Percentiles rank a stretch among this genome's conserved stretches.
Conservation (phyloP, 2,329 filamentous ascomycete genomes). For the Plectosphaerella sp. region DNA sequence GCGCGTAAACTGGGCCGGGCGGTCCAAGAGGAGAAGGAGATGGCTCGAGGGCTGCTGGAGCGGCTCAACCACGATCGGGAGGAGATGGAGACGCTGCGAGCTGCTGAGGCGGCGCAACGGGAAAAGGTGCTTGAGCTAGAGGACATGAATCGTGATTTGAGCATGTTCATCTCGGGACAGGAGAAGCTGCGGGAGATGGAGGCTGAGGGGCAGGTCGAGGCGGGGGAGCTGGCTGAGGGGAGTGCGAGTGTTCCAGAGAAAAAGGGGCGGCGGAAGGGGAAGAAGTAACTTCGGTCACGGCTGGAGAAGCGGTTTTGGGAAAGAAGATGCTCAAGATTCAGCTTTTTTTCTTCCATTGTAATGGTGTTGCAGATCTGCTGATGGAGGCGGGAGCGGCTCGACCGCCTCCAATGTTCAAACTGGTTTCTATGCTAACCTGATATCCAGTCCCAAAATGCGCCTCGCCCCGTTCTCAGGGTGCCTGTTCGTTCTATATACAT, state of each 20-base stretch:
- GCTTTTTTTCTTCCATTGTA: too few species aligned
- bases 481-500: too few species aligned
- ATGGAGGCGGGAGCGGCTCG: too few species aligned
- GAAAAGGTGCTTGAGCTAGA: slow-evolving; percentile 67
- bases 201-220: slow-evolving; percentile 51
- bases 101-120: slow-evolving; percentile 53
- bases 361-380: too few species aligned
- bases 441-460: too few species aligned
- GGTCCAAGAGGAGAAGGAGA: slow-evolving; percentile 80
- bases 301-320: too few species aligned
- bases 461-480: too few species aligned
- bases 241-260: slow-evolving; percentile 62
- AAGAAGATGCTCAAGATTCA: too few species aligned
- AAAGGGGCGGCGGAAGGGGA: slow-evolving; percentile 51
- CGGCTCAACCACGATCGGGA: slow-evolving; percentile 71
- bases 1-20: slow-evolving; percentile 71
- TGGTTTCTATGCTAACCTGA: too few species aligned
- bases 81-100: slow-evolving; percentile 53
- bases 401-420: too few species aligned
- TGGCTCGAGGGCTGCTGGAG: slow-evolving; percentile 75
- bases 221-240: slow-evolving; percentile 72
- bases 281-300: slow-evolving; percentile 21
- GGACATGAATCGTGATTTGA: slow-evolving; percentile 83
- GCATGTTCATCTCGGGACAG: slow-evolving; percentile 80
- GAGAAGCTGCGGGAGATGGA: slow-evolving; percentile 73